A percentile compares a stretch with the other conserved stretches of the same genome.
Evolutionary conservation across 2,329 filamentous ascomycete species (phyloP).

Genomic region (Pyrenochaeta sp.): DNA sequence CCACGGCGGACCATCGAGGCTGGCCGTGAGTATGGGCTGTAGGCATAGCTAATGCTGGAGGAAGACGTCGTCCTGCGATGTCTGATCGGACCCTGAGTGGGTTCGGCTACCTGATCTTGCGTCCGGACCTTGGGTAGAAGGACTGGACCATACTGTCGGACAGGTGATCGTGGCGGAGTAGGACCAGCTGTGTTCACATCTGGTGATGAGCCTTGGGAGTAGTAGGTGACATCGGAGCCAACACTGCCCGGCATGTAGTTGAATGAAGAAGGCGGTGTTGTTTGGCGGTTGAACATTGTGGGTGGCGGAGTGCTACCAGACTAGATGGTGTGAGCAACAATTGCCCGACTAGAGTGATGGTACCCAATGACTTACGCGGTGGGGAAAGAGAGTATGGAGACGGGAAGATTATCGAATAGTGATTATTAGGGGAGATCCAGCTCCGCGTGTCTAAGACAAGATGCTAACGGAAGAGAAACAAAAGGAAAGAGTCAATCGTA

Average conservation of each 20-base stretch:
- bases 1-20: conserved; percentile 56
- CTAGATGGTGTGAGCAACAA: conserved; percentile 27
- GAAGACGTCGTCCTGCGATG: conserved; percentile 64
- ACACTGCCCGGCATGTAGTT: conserved; percentile 51
- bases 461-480: conserved; percentile 34
- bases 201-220: conserved; percentile 73
- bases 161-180: conserved; percentile 75
- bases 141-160: conserved; percentile 79
- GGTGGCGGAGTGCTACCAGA: conserved; percentile 48
- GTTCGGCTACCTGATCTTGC: conserved; percentile 80
- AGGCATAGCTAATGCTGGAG: conserved; percentile 53
- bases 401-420: conserved; percentile 48
- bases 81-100: conserved; percentile 64
- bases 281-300: conserved; percentile 55
- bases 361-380: conserved; percentile 42
- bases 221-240: conserved; percentile 64
- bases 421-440: conserved; percentile 54
- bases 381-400: conserved; percentile 25
- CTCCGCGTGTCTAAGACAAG: conserved; percentile 55
- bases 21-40: conserved; percentile 60
- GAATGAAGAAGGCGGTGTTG: conserved; percentile 54
- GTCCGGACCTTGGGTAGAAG: conserved; percentile 85
- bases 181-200: conserved; percentile 73
- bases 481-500: conserved; percentile 50
- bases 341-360: conserved; percentile 4